phyloP scores from a whole-genome alignment of 345 rosid genomes.

The Raphanus sativus region DNA sequence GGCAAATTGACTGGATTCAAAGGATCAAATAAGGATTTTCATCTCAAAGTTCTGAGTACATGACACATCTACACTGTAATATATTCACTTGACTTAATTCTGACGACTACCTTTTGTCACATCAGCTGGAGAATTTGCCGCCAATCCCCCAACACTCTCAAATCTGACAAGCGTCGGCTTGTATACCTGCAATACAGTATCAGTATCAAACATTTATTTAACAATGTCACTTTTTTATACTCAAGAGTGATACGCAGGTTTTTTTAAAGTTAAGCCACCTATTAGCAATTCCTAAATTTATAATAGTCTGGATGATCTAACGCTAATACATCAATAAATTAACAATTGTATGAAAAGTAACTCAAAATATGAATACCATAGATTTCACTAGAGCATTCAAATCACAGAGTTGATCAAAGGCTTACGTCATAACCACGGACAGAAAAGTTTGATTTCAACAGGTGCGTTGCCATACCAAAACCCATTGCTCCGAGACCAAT shows the following conservation, averaged over 20 bases:
- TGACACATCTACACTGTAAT: conserved; percentile 18
- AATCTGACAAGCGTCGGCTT: conserved; percentile 73
- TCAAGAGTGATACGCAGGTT: background rate
- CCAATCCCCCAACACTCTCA: conserved; percentile 71
- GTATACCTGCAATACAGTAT: conserved; percentile 62
- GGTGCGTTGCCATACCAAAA: conserved; percentile 91
- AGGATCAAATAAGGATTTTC: background rate
- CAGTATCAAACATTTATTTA: conserved; percentile 6
- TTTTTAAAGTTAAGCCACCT: background rate
- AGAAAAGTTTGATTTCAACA: conserved; percentile 61
- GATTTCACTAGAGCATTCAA: conserved; percentile 4
- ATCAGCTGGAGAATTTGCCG: conserved; percentile 71
- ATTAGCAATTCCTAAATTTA: conserved; percentile 12
- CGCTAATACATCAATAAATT: background rate
- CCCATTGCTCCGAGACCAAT: conserved; percentile 99
- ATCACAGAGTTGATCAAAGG: conserved; percentile 23
- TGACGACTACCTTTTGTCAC: conserved; percentile 62
- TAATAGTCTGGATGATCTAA: background rate
- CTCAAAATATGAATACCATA: conserved; percentile 3
- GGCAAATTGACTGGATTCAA: background rate
- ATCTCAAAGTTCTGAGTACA: conserved; percentile 17
- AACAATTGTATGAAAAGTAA: background rate
- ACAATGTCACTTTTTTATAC: background rate
- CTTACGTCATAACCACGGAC: conserved; percentile 90
- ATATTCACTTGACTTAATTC: conserved; percentile 6